Conservation (phyloP, 805 yeast genomes). For the Candida easanensis region DNA sequence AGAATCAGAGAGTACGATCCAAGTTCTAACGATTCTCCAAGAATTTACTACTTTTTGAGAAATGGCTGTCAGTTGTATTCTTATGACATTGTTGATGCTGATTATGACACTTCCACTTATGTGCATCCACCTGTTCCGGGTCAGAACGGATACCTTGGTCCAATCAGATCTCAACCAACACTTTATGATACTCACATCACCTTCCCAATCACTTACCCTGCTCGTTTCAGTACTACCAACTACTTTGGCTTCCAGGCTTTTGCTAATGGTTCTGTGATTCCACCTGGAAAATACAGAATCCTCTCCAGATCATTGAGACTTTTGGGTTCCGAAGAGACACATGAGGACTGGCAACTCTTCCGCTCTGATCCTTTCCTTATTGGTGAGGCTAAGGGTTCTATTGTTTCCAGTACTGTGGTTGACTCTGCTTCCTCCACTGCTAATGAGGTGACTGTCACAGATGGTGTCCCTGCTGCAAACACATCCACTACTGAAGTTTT, state of each 20-base stretch:
- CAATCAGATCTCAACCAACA: conserved; percentile 3
- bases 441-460: background rate
- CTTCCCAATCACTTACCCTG: conserved; percentile 7
- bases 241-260: conserved; percentile 8
- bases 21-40: conserved; percentile 3
- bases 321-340: conserved; percentile 8
- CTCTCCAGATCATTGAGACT: conserved; percentile 10
- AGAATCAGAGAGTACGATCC: conserved; percentile 2
- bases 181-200: background rate
- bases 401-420: conserved; percentile 2
- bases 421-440: background rate
- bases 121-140: conserved; percentile 10
- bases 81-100: conserved; percentile 15
- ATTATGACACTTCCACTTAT: conserved; percentile 9
- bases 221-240: background rate
- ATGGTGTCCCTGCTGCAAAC: background rate
- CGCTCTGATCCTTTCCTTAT: conserved; percentile 9
- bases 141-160: conserved; percentile 10
- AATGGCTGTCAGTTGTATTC: conserved; percentile 10
- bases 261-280: conserved; percentile 12
- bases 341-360: conserved; percentile 12
- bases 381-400: background rate
- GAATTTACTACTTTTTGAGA: conserved; percentile 6
- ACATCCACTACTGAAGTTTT: background rate
- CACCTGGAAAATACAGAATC: conserved; percentile 15